Evolutionary conservation across 1,284 basidiomycete genomes (phyloP), one percentile per base, ranked within the genome.

Genomic region (Cystobasidium slooffiae): DNA sequence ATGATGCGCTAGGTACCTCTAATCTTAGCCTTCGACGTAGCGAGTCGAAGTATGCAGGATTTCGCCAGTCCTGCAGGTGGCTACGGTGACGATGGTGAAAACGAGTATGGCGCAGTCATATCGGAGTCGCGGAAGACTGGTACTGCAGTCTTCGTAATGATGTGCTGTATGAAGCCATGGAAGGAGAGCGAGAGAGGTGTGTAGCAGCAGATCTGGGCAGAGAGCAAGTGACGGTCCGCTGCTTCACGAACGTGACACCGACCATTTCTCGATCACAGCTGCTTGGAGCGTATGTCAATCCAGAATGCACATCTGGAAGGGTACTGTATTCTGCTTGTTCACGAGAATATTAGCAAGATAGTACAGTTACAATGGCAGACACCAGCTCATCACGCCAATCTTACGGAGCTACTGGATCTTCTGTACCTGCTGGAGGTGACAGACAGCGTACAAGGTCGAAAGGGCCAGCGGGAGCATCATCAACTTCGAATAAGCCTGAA

Each of bases 161-260:
- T 49, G 46, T 49, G 6, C 46, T n/a, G 12, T 49, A n/a, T 14
- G n/a, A 6, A 6, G 46, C 46, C 14, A 3, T 49, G 46, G n/a
- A 49, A n/a, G n/a, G 12, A 49, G 46, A 12, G n/a, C 6, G 6
- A 49, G n/a, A 3, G 46, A 12, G 2, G 12, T 1, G n/a, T 6
- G n/a, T 14, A n/a, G 14, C 14, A 2, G 52, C 24, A 16, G 52
- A 12, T 18, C 5, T 22, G 52, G 52, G 2, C 1, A 53, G 52
- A 53, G 24, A 20, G 3, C n/a, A n/a, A 53, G 18, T 1, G 9
- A 2, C 3, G 20, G 1, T 22, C 20, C 18, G 24, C 31, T 12
- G 1, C 3, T 68, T 44, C 66, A 56, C 52, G 66, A 68, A 68
- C 66, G 66, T 68, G 66, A 68, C 66, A 39, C 24, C 62, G 20